Percentiles rank a stretch among this genome's conserved stretches.
phyloP scores from a whole-genome alignment of 208 protist species.

The Trypanosoma congolense region DNA sequence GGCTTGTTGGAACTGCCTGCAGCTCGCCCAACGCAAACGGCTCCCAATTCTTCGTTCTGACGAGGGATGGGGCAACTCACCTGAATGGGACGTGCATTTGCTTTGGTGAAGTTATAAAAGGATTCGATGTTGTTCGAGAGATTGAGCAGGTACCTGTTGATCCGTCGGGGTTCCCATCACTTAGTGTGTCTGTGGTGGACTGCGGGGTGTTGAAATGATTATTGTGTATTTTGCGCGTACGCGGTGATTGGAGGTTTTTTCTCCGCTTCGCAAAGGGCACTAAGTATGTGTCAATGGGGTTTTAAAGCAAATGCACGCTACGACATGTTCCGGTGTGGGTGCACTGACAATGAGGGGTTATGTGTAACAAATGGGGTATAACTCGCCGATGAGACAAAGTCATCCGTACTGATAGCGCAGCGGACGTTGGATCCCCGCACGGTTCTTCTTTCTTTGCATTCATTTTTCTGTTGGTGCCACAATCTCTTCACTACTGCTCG shows the following conservation, averaged over 20 bases:
- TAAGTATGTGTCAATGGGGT: no score
- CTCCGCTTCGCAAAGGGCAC: no score
- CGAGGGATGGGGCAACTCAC: constrained; percentile 56
- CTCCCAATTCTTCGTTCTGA: constrained; percentile 91
- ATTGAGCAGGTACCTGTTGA: constrained; percentile 60
- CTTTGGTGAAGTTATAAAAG: constrained; percentile 89
- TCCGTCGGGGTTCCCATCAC: constrained; percentile 34
- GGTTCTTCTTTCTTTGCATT: no score
- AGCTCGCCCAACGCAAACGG: constrained; percentile 95
- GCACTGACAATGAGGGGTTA: no score
- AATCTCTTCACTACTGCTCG: no score
- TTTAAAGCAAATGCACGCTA: no score
- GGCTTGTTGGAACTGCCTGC: constrained; percentile 97
- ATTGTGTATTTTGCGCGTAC: not conserved
- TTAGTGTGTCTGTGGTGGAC: constrained; percentile 51
- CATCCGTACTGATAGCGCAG: no score
- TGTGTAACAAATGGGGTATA: no score
- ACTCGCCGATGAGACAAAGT: no score
- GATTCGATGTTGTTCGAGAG: constrained; percentile 75
- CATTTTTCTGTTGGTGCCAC: no score
- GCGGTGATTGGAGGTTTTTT: not conserved
- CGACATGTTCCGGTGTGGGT: no score
- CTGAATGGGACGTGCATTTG: constrained; percentile 94
- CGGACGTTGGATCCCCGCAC: no score
- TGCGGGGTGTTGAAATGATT: constrained; percentile 38